phyloP scores from a whole-genome alignment of 768 basidiomycete species.

The button mushroom (Agaricus bisporus) region DNA sequence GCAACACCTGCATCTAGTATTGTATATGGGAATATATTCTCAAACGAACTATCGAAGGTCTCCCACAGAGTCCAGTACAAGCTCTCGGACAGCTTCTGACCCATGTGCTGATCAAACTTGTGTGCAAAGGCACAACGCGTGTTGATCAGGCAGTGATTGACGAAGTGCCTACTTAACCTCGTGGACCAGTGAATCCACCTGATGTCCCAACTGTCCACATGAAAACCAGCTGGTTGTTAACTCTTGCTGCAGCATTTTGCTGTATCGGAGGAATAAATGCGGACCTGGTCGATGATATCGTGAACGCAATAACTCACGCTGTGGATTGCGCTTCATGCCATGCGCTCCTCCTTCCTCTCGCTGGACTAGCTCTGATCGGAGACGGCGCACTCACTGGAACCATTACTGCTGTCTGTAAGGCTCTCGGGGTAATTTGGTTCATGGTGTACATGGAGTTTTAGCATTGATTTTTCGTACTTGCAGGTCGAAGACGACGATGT shows the following conservation, averaged over 20 bases:
- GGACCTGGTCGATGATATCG: slow-evolving; percentile 32
- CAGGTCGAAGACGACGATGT: slow-evolving; percentile 53
- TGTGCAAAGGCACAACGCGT: no score
- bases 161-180: background rate
- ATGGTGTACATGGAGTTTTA: background rate
- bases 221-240: background rate
- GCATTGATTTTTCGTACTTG: background rate
- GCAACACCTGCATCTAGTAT: no score
- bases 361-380: slow-evolving; percentile 41
- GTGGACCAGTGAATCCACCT: background rate
- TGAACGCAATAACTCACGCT: slow-evolving; percentile 37
- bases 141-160: no score
- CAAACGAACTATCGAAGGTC: no score
- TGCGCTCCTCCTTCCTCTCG: slow-evolving; percentile 38
- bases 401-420: slow-evolving; percentile 39
- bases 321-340: slow-evolving; percentile 48
- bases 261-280: slow-evolving; percentile 13
- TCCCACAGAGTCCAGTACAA: no score
- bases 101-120: no score
- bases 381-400: slow-evolving; percentile 39
- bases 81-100: no score
- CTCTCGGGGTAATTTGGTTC: slow-evolving; percentile 25
- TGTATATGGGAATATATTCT: no score
- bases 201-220: background rate
- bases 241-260: background rate